Evolutionary conservation across 257 asterid species (phyloP), one percentile per base, ranked within the genome.

Genomic region (Solanum bulbocastanum): DNA sequence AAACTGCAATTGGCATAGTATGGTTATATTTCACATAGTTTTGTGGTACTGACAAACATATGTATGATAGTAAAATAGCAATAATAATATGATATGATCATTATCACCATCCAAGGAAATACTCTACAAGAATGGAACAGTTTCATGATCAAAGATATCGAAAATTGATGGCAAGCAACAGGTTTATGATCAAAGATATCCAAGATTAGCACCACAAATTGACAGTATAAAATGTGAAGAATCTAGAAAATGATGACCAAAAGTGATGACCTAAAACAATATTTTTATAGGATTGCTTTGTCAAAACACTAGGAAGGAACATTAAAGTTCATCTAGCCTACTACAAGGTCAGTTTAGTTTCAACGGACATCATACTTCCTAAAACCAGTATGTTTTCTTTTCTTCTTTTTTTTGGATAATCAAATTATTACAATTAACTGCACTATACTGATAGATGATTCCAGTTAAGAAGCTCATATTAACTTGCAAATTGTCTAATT

Each of bases 1-100:
- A 94, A 68, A 96, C 99, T 97, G 99, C 94, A 94, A 90, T 87
- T 89, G 90, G 89, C 32, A 93, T 87, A 88, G 86, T 44, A 75
- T 33, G 87, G 92, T 93, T 90, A 93, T 81, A 65, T 86, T 49
- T 82, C 44, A 32, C 69, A 46, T 49, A 30, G 27, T 86, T 81
- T 46, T n/a, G 76, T 83, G 84, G 89, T 23, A 83, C 60, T 30
- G 18, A 23, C 72, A 69, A 62, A 75, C 37, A 62, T 82, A 9
- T 82, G 44, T 49, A 49, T 10, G 33, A 18, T 30, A 46, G 42
- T 30, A 46, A 81, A 27, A 81, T 27, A 46, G 35, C 22, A 82
- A 32, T 5, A 82, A 32, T 30, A 36, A 81, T 30, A 46, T 49
- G 86, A 82, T 20, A 82, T 42, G 60, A 40, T 40, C 36, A 49